Evolutionary conservation across 176 grass and related monocot genomes (phyloP), one percentile per base, ranked within the genome.

Genomic region (maize (Zea mays)): DNA sequence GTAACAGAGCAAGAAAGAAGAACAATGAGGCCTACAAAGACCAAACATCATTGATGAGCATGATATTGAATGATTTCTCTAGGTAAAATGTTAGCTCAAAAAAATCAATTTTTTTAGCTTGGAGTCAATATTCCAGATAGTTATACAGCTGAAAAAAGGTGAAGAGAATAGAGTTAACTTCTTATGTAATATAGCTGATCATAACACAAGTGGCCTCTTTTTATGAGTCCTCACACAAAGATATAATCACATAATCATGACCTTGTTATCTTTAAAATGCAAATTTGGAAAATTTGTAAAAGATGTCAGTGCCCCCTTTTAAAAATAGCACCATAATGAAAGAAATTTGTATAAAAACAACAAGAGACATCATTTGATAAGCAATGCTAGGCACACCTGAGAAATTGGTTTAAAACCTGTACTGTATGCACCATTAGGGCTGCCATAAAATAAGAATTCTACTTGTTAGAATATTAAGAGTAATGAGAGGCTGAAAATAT

Each of bases 71-170:
- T 14, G 35, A 11, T 40, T 83, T 75, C 10, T 7, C 0, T 13
- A 76, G 17, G 72, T 55, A 60, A 75, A 12, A 13, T 35, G 14
- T 71, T 64, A 43, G 59, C 48, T 73, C 16, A 67, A 64, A 15
- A 21, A 40, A 5, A 73, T 5, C 41, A 27, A 27, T 27, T 27
- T 27, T 67, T 41, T 48, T 5, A 79, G 34, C 57, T 44, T 49
- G 47, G 5, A 76, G 41, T 69, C 64, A 60, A 33, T 52, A 27
- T 0, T 42, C 63, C 49, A 42, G 16, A 62, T 46, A 60, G 40
- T 61, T 17, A 7, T 61, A 35, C 6, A 6, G 13, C 74, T 34
- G 21, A 48, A 46, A 4, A 41, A 39, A 65, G 16, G 49, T 39
- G 27, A 9, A 45, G 38, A 37, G 37, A 21, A 20, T 3, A 76